Conservation (phyloP, 148 eudicot genomes). For the Vaccinium vitisidaea region DNA sequence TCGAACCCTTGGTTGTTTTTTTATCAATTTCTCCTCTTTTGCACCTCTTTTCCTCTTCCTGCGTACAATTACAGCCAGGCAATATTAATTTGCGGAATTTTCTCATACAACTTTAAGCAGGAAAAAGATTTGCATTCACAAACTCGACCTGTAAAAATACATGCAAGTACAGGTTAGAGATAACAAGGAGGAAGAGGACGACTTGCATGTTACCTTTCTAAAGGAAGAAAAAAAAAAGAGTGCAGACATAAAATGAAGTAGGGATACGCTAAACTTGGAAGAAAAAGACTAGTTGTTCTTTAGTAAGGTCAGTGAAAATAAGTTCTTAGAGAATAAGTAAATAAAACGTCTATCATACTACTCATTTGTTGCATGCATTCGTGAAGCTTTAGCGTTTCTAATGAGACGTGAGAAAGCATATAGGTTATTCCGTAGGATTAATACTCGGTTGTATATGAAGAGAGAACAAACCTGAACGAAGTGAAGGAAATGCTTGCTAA, state of each 20-base stretch:
- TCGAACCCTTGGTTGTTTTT: conserved; percentile 21
- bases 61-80: conserved; percentile 4
- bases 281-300: not conserved
- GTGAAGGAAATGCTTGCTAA: conserved; percentile 66
- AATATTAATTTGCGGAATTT: not conserved
- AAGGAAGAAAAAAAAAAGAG: not conserved
- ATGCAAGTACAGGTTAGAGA: not conserved
- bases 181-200: not conserved
- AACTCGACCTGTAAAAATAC: not conserved
- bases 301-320: not conserved
- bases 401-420: not conserved
- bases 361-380: not conserved
- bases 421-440: not conserved
- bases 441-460: not conserved
- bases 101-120: conserved; percentile 3
- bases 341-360: not conserved
- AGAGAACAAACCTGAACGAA: conserved; percentile 61
- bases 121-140: not conserved
- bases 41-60: conserved; percentile 80
- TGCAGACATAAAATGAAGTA: not conserved
- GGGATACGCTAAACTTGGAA: not conserved
- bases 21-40: conserved; percentile 24
- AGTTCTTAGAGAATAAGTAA: not conserved
- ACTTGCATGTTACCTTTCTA: not conserved
- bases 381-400: not conserved